Percentiles rank a stretch among this genome's conserved stretches.
Conservation (phyloP, 768 basidiomycete species). For the Macrolepiota albuminosa region DNA sequence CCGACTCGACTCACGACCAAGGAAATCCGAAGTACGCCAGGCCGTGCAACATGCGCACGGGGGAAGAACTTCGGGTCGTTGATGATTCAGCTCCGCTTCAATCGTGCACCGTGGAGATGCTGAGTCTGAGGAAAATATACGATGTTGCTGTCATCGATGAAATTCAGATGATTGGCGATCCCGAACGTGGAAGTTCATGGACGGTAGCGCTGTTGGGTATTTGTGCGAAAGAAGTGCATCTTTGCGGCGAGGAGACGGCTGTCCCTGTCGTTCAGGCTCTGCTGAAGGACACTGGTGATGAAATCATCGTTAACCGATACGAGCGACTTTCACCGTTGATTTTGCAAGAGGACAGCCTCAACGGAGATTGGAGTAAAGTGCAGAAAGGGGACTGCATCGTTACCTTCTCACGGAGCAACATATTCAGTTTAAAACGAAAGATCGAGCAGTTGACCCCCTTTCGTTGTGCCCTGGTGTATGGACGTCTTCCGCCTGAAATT, state of each 20-base stretch:
- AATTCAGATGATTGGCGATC: constrained; percentile 91
- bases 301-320: constrained; percentile 76
- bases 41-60: constrained; percentile 83
- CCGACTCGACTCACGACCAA: constrained; percentile 27
- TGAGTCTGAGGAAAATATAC: constrained; percentile 31
- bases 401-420: constrained; percentile 69
- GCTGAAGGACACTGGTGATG: constrained; percentile 76
- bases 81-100: constrained; percentile 46
- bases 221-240: constrained; percentile 77
- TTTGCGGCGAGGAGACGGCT: constrained; percentile 94
- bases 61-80: constrained; percentile 82
- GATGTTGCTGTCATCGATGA: constrained; percentile 96
- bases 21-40: constrained; percentile 50
- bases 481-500: constrained; percentile 86
- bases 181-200: constrained; percentile 78
- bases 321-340: constrained; percentile 82
- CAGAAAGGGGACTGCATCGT: constrained; percentile 88
- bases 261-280: constrained; percentile 73
- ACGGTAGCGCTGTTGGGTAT: constrained; percentile 74
- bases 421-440: constrained; percentile 70
- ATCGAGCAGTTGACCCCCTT: constrained; percentile 72
- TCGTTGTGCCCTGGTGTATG: constrained; percentile 90
- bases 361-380: constrained; percentile 55
- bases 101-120: constrained; percentile 97
- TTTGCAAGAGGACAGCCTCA: constrained; percentile 60